Base-by-base conservation (phyloP, 2,329 filamentous ascomycete genomes). In the Penicillium sp. region DNA sequence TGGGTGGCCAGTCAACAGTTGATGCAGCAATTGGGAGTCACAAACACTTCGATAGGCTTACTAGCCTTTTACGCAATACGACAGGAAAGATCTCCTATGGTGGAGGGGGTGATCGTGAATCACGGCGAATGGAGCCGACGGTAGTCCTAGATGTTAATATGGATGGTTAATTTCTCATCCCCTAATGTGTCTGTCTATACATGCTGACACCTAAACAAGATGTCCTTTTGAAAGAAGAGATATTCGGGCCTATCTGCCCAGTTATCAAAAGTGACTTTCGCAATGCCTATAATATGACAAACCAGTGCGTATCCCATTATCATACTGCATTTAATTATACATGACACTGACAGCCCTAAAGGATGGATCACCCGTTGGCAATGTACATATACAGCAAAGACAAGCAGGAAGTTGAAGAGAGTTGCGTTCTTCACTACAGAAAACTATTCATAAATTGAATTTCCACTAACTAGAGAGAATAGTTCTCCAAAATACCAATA, bases 221-320 rank as follows among this genome's bases (percentile, higher is more conserved):
- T 59, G 59, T 71, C 0, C 67, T 79, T 1, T 62, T 80, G 4
- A 68, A 68, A 18, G 74, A 79, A 59, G 78, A 80, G 63, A 62
- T 80, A 16, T 78, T 79, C 57, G 76, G 72, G 0, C 74, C 76
- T 1, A 72, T 79, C 24, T 67, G 73, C 8, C 76, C 77, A 20
- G 64, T 79, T 6, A 52, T 79, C 1, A 49, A 43, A 45, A n/a
- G 24, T n/a, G 46, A 49, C n/a, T 35, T 24, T 24, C 24, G 35
- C 11, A 35, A 11, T 26, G 50, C 49, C 46, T 35, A 57, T 33
- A 52, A n/a, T 21, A n/a, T 30, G 16, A 54, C 26, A 5, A 54
- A 47, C 5, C 52, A 47, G 52, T 54, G 40, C 18, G 43, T 53
- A 3, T 28, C 14, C 3, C 5, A 33, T 33, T 3, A 3, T 3